phyloP scores from a whole-genome alignment of 148 eudicot species.

The Persicaria tinctoria region DNA sequence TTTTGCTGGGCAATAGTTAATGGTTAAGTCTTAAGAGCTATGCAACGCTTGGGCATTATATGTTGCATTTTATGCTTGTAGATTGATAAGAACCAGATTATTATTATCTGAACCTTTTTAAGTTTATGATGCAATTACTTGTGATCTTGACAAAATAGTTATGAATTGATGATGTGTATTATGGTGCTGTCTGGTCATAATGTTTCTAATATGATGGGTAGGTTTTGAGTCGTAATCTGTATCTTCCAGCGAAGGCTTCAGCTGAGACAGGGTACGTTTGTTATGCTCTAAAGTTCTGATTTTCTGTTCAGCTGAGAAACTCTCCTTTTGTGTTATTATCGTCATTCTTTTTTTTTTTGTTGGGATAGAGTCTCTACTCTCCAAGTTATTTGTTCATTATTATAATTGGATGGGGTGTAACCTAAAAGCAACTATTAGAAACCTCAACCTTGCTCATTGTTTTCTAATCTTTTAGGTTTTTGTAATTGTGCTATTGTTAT shows the following conservation, averaged over 20 bases:
- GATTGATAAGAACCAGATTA: neutral
- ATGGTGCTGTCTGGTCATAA: neutral
- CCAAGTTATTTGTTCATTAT: neutral
- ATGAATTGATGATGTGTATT: neutral
- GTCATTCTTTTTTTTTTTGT: neutral
- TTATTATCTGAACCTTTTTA: neutral
- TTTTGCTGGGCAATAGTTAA: neutral
- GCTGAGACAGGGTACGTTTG: constrained; percentile 46
- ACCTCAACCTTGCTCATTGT: neutral
- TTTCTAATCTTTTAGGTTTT: neutral
- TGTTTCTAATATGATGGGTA: constrained; percentile 16
- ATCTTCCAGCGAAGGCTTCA: constrained; percentile 83
- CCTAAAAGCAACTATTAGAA: neutral
- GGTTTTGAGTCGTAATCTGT: constrained; percentile 95
- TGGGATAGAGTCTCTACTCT: neutral
- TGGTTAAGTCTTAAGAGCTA: neutral
- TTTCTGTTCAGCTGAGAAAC: neutral
- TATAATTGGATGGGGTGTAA: neutral
- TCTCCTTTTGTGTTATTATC: neutral
- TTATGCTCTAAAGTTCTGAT: constrained; percentile 11
- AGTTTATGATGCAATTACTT: neutral
- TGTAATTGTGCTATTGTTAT: neutral
- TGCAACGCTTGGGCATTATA: neutral
- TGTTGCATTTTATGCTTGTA: too few species aligned
- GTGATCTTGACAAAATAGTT: neutral